phyloP scores from a whole-genome alignment of 176 grass and related monocot species.

The bread wheat (Triticum aestivum) region DNA sequence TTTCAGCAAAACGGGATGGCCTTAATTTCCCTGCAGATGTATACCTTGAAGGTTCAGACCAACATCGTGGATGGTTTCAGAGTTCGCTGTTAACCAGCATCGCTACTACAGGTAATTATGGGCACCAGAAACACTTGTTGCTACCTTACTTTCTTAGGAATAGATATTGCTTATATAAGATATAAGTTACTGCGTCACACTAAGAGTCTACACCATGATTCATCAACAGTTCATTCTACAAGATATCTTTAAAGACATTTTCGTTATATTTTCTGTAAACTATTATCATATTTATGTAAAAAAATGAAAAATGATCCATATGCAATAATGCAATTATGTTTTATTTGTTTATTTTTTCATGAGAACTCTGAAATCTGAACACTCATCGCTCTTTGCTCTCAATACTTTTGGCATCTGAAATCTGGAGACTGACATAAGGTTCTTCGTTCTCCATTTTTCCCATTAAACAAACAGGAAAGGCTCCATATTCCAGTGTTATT shows the following conservation, averaged over 20 bases:
- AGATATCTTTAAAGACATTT: not conserved
- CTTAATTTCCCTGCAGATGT: slow-evolving; percentile 82
- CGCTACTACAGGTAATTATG: slow-evolving; percentile 81
- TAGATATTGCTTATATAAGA: not conserved
- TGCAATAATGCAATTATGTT: not conserved
- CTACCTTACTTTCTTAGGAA: slow-evolving; percentile 11
- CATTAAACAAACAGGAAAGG: slow-evolving; percentile 55
- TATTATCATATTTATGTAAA: not conserved
- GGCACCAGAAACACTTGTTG: not conserved
- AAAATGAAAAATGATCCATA: not conserved
- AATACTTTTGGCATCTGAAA: not conserved
- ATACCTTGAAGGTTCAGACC: slow-evolving; percentile 97
- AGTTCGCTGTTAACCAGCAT: slow-evolving; percentile 95
- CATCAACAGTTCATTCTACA: slow-evolving; percentile 24
- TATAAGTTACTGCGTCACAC: not conserved
- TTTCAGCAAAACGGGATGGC: slow-evolving; percentile 72
- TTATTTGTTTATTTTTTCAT: slow-evolving; percentile 20
- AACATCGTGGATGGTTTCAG: slow-evolving; percentile 98
- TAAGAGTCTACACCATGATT: not conserved
- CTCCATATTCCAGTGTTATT: slow-evolving; percentile 91
- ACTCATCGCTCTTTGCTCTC: not conserved
- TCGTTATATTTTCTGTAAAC: not conserved
- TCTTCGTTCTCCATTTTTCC: slow-evolving; percentile 27
- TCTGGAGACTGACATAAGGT: not conserved
- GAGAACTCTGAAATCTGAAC: slow-evolving; percentile 13